Evolutionary conservation across 2,329 filamentous ascomycete genomes (phyloP).

Genomic region (Phialophora verrucosa): DNA sequence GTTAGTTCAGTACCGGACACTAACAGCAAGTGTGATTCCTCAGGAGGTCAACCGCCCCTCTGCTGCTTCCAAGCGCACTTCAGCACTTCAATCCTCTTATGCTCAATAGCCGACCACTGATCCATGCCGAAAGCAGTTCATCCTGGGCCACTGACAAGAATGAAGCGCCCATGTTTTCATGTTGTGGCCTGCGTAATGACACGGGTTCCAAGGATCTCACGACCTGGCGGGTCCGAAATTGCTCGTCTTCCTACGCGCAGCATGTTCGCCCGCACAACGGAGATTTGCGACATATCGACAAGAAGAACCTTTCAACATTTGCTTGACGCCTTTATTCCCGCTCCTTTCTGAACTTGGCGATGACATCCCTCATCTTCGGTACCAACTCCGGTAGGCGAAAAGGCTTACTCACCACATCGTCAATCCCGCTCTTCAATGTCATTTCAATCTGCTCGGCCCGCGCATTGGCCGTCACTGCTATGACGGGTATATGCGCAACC

Average conservation of each 20-base stretch:
- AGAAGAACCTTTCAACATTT: neutral
- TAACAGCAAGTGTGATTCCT: neutral
- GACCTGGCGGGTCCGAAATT: neutral
- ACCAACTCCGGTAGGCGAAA: conserved; percentile 76
- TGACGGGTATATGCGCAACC: conserved; percentile 42
- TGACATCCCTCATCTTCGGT: conserved; percentile 68
- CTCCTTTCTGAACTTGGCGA: conserved; percentile 29
- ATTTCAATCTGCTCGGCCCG: conserved; percentile 74
- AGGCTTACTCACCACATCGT: conserved; percentile 79
- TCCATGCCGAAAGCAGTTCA: neutral
- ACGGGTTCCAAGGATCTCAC: neutral
- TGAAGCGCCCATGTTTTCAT: neutral
- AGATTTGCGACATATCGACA: too few relatives aligned
- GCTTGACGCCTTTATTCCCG: neutral
- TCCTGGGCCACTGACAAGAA: neutral
- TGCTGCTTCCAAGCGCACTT: neutral
- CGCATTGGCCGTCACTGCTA: conserved; percentile 71
- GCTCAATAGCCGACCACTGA: neutral
- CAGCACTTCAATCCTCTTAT: too few relatives aligned
- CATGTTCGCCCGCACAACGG: too few relatives aligned
- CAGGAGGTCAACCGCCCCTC: too few relatives aligned
- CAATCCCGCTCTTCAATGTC: conserved; percentile 74
- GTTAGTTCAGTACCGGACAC: neutral
- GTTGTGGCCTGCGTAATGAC: neutral
- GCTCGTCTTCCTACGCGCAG: neutral